Percentiles rank a stretch among this genome's conserved stretches.
These are phyloP conservation scores for Lathyrus tuberosus DNA, from an alignment of 306 rosid genomes.

Conservation along the genomic window DNA sequence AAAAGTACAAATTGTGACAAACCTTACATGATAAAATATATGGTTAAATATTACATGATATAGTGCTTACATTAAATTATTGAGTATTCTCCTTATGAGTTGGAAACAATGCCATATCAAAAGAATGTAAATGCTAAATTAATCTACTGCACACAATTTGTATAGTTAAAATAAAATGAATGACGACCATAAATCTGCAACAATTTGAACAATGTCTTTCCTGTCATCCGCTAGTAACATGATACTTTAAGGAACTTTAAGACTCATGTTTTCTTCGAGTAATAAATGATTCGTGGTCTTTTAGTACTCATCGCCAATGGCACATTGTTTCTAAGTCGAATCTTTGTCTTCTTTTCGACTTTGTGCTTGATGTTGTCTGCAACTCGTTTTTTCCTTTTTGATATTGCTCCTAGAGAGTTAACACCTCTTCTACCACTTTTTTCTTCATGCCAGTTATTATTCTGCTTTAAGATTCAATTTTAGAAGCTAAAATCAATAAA, in stretches of 20 bases:
- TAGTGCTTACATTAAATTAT: no score
- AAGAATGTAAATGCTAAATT: slow-evolving; percentile 24
- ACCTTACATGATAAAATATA: neutral
- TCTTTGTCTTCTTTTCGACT: slow-evolving; percentile 14
- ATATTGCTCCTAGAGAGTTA: slow-evolving; percentile 12
- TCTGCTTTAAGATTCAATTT: slow-evolving; percentile 30
- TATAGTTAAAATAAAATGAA: neutral
- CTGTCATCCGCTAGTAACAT: neutral
- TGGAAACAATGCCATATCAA: neutral
- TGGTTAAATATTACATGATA: neutral
- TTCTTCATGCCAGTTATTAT: slow-evolving; percentile 2
- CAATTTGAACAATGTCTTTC: neutral
- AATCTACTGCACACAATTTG: neutral
- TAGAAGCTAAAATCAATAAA: neutral
- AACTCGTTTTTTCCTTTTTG: slow-evolving; percentile 6
- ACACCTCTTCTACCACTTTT: neutral
- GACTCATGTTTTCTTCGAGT: slow-evolving; percentile 14
- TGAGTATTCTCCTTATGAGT: no score
- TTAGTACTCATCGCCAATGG: slow-evolving; percentile 1
- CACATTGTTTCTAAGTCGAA: slow-evolving; percentile 5
- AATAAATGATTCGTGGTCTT: neutral
- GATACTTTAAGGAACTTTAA: neutral
- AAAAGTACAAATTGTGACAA: neutral
- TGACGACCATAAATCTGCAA: neutral
- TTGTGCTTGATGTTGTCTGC: slow-evolving; percentile 22